Percentiles rank a stretch among this genome's conserved stretches.
Conservation (phyloP, 2,329 filamentous ascomycete genomes). For the Fonsecaea monophora region DNA sequence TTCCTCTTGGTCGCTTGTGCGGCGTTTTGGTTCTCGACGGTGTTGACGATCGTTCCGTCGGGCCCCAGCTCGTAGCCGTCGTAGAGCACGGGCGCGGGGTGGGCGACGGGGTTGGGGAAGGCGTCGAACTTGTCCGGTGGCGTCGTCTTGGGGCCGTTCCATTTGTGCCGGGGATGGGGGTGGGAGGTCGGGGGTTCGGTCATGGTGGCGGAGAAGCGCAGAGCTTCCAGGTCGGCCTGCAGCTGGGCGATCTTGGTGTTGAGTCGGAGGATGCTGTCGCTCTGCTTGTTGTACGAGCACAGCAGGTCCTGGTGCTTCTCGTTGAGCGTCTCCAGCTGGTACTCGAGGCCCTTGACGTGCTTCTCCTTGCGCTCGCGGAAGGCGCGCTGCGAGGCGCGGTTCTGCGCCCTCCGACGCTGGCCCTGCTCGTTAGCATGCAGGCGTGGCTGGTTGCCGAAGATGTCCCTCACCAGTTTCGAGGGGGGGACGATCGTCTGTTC, state of each 20-base stretch:
- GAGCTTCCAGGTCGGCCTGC: slow-evolving; percentile 18
- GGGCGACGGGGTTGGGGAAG: slow-evolving; percentile 16
- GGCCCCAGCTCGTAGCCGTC: slow-evolving; percentile 17
- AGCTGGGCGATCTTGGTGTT: slow-evolving; percentile 24
- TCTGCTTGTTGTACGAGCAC: slow-evolving; percentile 41
- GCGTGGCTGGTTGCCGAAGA: neutral
- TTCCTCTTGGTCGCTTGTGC: neutral
- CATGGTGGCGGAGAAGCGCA: slow-evolving; percentile 7
- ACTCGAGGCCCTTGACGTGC: slow-evolving; percentile 83
- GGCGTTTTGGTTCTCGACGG: neutral
- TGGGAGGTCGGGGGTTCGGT: neutral
- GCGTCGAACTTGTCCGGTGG: slow-evolving; percentile 32
- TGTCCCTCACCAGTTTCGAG: slow-evolving; percentile 23
- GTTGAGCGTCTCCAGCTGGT: slow-evolving; percentile 70
- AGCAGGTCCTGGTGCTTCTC: slow-evolving; percentile 42
- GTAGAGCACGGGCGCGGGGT: slow-evolving; percentile 13
- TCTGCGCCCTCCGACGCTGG: slow-evolving; percentile 93
- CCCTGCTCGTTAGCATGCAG: slow-evolving; percentile 1
- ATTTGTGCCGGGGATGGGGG: neutral
- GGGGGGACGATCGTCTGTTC: slow-evolving; percentile 11
- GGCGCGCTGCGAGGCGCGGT: slow-evolving; percentile 86
- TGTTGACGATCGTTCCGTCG: slow-evolving; percentile 11
- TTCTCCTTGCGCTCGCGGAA: slow-evolving; percentile 94
- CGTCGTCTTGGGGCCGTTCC: neutral
- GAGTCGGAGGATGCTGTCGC: slow-evolving; percentile 23